Evolutionary conservation across 2,329 filamentous ascomycete species (phyloP).

Genomic region (Fusarium robinianum): DNA sequence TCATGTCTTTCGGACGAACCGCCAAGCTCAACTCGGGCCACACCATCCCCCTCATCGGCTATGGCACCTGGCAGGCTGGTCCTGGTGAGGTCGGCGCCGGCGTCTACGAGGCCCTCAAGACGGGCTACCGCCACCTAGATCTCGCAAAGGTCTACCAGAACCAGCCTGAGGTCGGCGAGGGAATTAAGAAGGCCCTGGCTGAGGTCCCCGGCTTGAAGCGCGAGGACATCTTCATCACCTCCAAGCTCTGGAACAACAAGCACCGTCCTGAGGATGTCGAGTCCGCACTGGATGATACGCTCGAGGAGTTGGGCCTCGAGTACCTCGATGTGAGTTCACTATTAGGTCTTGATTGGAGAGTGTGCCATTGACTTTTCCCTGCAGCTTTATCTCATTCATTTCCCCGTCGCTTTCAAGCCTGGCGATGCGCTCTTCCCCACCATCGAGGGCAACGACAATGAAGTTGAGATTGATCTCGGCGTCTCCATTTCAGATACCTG

Average conservation of each 20-base stretch:
- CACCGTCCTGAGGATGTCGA: constrained; percentile 64
- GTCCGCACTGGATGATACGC: constrained; percentile 58
- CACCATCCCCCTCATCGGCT: constrained; percentile 65
- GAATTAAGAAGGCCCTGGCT: constrained; percentile 53
- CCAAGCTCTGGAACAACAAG: constrained; percentile 67
- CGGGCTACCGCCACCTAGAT: constrained; percentile 67
- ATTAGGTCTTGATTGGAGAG: background rate
- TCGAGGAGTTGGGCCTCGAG: constrained; percentile 59
- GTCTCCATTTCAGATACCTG: constrained; percentile 51
- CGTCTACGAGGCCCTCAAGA: constrained; percentile 65
- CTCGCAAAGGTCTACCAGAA: constrained; percentile 64
- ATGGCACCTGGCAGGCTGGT: constrained; percentile 69
- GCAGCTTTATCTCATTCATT: constrained; percentile 65
- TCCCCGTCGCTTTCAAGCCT: constrained; percentile 56
- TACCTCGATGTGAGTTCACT: constrained; percentile 57
- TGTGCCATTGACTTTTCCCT: constrained; percentile 1
- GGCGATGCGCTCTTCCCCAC: constrained; percentile 52
- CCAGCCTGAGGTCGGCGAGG: constrained; percentile 62
- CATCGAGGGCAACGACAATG: constrained; percentile 40
- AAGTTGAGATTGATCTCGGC: constrained; percentile 49
- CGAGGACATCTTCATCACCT: constrained; percentile 65
- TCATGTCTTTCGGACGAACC: constrained; percentile 61
- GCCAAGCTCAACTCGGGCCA: constrained; percentile 66
- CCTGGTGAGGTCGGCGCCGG: constrained; percentile 67
- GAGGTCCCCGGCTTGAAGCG: constrained; percentile 58